These are phyloP conservation scores for Calonectria fujianensis DNA, from an alignment of 2,329 filamentous ascomycete genomes.

Conservation along the genomic window DNA sequence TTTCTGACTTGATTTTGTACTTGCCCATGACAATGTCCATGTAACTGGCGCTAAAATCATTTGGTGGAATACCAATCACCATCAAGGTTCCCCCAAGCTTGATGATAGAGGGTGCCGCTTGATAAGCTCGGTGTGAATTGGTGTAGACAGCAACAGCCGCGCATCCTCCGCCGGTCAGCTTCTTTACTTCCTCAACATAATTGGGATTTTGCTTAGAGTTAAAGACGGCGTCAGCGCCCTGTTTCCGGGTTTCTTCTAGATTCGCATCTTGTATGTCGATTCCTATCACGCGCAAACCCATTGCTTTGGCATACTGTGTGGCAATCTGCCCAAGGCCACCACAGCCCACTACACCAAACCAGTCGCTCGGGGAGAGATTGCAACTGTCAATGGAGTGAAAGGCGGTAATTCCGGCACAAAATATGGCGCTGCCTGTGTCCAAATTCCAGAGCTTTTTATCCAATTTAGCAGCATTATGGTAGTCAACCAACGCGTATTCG, in stretches of 20 bases:
- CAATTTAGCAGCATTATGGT: constrained; percentile 65
- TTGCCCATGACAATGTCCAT: constrained; percentile 63
- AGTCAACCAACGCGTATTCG: constrained; percentile 68
- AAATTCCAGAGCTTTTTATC: constrained; percentile 56
- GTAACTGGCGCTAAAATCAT: constrained; percentile 60
- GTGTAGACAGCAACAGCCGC: constrained; percentile 65
- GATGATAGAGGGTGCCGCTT: constrained; percentile 59
- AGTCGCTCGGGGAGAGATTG: constrained; percentile 60
- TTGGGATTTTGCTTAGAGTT: constrained; percentile 63
- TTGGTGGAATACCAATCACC: constrained; percentile 64
- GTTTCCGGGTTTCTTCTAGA: constrained; percentile 61
- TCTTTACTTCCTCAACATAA: constrained; percentile 63
- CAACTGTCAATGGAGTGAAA: constrained; percentile 63
- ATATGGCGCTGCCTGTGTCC: constrained; percentile 62
- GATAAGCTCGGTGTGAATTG: constrained; percentile 49
- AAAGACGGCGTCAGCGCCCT: constrained; percentile 65
- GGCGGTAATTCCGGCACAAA: constrained; percentile 71
- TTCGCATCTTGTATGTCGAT: constrained; percentile 66
- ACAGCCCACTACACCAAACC: constrained; percentile 65
- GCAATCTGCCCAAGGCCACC: constrained; percentile 68
- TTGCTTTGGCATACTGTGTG: constrained; percentile 67
- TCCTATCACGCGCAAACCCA: constrained; percentile 65
- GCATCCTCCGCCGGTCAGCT: constrained; percentile 63
- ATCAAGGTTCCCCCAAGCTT: constrained; percentile 63
- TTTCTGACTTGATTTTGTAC: constrained; percentile 64